Percentiles rank a stretch among this genome's conserved stretches.
phyloP scores from a whole-genome alignment of 441 rosid species.

The Adansonia grandidieri region DNA sequence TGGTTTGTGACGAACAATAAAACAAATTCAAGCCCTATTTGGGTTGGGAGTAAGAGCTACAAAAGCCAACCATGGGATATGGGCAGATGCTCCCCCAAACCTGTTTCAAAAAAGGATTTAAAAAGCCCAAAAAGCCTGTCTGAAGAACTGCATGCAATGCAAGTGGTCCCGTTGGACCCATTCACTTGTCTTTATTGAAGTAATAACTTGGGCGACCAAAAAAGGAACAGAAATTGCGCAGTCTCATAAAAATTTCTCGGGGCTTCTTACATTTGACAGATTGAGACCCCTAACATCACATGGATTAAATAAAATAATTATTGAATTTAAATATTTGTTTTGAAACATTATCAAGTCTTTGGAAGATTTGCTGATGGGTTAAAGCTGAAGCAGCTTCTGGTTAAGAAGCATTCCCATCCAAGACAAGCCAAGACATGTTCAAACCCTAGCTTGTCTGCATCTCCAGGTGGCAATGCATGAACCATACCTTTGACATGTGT shows the following conservation, averaged over 20 bases:
- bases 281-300: constrained; percentile 9
- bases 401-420: constrained; percentile 60
- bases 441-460: constrained; percentile 68
- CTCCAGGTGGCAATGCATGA: constrained; percentile 75
- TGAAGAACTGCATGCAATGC: background rate
- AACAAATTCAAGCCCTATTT: background rate
- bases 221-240: background rate
- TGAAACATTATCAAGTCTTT: constrained; percentile 11
- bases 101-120: background rate
- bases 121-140: background rate
- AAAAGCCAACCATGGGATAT: background rate
- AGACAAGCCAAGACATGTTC: constrained; percentile 67
- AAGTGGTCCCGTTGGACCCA: background rate
- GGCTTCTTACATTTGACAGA: background rate
- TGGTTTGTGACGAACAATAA: no score
- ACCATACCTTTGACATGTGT: constrained; percentile 48
- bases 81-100: background rate
- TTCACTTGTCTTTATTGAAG: background rate
- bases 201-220: background rate
- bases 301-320: constrained; percentile 12
- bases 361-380: constrained; percentile 60
- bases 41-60: background rate
- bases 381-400: constrained; percentile 62
- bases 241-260: background rate
- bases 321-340: background rate